These are phyloP conservation scores for Cryptosporidium andersoni DNA, from an alignment of 169 alveolate species.

Conservation along the genomic window DNA sequence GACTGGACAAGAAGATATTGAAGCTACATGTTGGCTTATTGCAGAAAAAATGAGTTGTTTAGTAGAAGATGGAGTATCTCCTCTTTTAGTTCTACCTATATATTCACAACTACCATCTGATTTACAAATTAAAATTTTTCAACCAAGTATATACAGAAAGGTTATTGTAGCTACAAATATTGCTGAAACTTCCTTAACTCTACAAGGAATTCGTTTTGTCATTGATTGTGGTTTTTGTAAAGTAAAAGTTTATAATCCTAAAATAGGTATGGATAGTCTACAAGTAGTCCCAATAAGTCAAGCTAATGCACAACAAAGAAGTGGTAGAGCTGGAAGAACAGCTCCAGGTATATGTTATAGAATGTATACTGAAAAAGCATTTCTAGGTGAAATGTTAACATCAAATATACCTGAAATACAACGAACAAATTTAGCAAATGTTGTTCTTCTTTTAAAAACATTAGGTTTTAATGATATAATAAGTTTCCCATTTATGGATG, in stretches of 20 bases:
- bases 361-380: constrained; percentile 96
- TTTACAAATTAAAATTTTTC: constrained; percentile 95
- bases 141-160: constrained; percentile 86
- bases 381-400: constrained; percentile 93
- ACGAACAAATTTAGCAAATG: constrained; percentile 98
- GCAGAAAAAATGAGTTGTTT: constrained; percentile 85
- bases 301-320: constrained; percentile 99
- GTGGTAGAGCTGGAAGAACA: constrained; percentile 99
- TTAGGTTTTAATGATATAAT: constrained; percentile 93
- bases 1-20: constrained; percentile 99
- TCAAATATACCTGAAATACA: constrained; percentile 99
- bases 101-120: constrained; percentile 98
- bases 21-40: constrained; percentile 96
- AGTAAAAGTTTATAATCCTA: constrained; percentile 98
- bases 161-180: constrained; percentile 99
- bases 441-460: constrained; percentile 96
- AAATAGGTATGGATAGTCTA: constrained; percentile 98
- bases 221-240: constrained; percentile 99
- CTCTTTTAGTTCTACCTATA: constrained; percentile 90
- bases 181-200: constrained; percentile 99
- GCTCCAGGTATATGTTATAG: constrained; percentile 99
- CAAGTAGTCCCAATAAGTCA: constrained; percentile 98
- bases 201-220: constrained; percentile 98
- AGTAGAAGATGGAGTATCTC: constrained; percentile 88
- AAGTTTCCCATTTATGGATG: constrained; percentile 99